Evolutionary conservation across 2,329 filamentous ascomycete species (phyloP).

Genomic region (Fusarium azukiicola): DNA sequence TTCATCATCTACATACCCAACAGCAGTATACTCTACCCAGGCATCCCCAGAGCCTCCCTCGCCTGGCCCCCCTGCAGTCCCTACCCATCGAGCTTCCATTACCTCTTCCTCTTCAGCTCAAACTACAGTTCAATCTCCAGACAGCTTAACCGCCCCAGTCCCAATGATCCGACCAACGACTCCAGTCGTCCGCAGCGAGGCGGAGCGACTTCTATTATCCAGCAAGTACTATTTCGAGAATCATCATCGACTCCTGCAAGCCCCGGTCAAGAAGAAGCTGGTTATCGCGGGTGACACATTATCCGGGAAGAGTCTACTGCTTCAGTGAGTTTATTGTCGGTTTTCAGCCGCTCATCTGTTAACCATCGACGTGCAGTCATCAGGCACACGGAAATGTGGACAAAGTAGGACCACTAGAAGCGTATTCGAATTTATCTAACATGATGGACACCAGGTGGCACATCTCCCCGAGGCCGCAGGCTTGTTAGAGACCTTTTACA

Average conservation of each 20-base stretch:
- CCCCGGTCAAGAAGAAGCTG: constrained; percentile 3
- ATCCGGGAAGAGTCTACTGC: constrained; percentile 9
- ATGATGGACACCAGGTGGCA: background rate
- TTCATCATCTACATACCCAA: too few species aligned
- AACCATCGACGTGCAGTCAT: background rate
- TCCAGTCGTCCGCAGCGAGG: background rate
- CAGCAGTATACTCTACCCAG: background rate
- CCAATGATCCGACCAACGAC: background rate
- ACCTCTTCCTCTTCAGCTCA: background rate
- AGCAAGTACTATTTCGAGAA: background rate
- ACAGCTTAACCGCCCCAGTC: background rate
- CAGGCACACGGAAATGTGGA: background rate
- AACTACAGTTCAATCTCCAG: constrained; percentile 9
- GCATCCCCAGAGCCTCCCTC: constrained; percentile 3
- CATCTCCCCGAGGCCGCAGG: background rate
- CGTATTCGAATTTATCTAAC: background rate
- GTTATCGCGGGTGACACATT: constrained; percentile 3
- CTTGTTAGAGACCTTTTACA: background rate
- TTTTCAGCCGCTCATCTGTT: background rate
- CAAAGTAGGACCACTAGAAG: background rate
- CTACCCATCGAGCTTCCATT: background rate
- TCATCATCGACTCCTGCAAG: background rate
- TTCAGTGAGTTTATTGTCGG: background rate
- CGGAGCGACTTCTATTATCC: background rate
- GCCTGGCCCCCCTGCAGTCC: background rate